Base-by-base conservation (phyloP, 768 basidiomycete genomes). In the Sporobolomyces pararoseus region DNA sequence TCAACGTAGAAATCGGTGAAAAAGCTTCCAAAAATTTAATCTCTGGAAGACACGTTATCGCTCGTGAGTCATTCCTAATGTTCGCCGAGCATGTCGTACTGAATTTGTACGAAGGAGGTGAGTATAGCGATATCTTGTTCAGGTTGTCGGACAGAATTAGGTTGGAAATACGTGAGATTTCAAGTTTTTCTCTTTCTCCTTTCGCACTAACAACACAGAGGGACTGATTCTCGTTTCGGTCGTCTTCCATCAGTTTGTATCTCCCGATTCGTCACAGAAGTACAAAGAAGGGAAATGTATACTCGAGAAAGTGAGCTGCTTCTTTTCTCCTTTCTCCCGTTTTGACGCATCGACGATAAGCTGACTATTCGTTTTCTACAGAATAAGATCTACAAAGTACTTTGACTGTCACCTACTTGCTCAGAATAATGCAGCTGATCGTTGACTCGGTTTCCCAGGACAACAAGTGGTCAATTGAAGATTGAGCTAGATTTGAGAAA, bases 271-370 rank as follows among this genome's bases (percentile, higher is more conserved):
- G 39, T 54, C 52, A 13, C 65, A 66, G 31, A 67, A 64, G 62
- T 66, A 67, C 62, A 72, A 72, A 42, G 65, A 67, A 44, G 70
- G 62, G 10, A 72, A 72, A 27, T 42, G 17, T 35, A 72, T 72
- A 31, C 66, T 72, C 29, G 65, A 72, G 27, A 59, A 64, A 46
- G 70, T 67, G 31, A 44, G 5, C 35, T 35, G 31, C 37, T 3
- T n/a, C n/a, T 25, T 31, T 39, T 23, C 57, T 31, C n/a, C 12
- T 47, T 17, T 44, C 29, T 19, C 12, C n/a, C n/a, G n/a, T n/a
- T n/a, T n/a, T n/a, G n/a, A 3, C 7, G 13, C 10, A 10, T 23
- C 35, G 1, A 21, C 2, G 9, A 1, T 16, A 51, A 27, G 7
- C 27, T 51, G 25, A 12, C 27, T 9, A 27, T 17, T 25, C 10